Evolutionary conservation across 768 basidiomycete genomes (phyloP).

Genomic region (Leucosporidium creatinivorum): DNA sequence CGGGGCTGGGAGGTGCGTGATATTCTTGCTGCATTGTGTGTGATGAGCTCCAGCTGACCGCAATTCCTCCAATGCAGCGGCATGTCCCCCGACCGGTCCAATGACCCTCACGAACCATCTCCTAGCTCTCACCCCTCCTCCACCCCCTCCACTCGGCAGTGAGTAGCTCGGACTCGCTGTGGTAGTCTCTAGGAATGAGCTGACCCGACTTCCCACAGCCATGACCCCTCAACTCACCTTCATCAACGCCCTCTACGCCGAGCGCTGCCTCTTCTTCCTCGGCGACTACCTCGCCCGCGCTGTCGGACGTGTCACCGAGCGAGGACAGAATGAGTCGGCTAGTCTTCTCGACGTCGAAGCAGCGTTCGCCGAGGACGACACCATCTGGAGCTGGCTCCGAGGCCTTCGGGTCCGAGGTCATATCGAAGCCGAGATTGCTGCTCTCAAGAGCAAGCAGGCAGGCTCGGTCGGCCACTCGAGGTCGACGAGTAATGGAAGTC

Average conservation of each 20-base stretch:
- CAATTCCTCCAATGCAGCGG: not conserved
- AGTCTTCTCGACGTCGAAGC: conserved; percentile 73
- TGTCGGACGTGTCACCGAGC: conserved; percentile 64
- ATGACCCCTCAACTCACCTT: conserved; percentile 15
- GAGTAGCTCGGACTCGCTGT: conserved; percentile 23
- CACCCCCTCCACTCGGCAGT: not conserved
- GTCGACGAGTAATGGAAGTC: too few relatives aligned
- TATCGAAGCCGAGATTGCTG: conserved; percentile 14
- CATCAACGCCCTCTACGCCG: conserved; percentile 18
- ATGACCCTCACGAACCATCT: conserved; percentile 1
- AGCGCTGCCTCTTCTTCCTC: conserved; percentile 52
- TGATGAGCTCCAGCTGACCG: not conserved
- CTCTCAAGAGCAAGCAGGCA: not conserved
- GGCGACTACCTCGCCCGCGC: conserved; percentile 62
- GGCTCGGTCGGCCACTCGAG: too few relatives aligned
- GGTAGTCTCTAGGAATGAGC: conserved; percentile 44
- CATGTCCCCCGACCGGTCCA: conserved; percentile 1
- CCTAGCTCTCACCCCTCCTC: conserved; percentile 3
- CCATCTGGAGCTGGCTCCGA: conserved; percentile 75
- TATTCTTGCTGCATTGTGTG: not conserved
- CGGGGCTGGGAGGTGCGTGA: conserved; percentile 63
- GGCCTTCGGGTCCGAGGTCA: conserved; percentile 49
- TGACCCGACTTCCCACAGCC: conserved; percentile 37
- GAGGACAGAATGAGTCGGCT: conserved; percentile 69
- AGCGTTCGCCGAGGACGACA: conserved; percentile 82